Evolutionary conservation across 768 basidiomycete genomes (phyloP).

Genomic region (Lactarius trivialis): DNA sequence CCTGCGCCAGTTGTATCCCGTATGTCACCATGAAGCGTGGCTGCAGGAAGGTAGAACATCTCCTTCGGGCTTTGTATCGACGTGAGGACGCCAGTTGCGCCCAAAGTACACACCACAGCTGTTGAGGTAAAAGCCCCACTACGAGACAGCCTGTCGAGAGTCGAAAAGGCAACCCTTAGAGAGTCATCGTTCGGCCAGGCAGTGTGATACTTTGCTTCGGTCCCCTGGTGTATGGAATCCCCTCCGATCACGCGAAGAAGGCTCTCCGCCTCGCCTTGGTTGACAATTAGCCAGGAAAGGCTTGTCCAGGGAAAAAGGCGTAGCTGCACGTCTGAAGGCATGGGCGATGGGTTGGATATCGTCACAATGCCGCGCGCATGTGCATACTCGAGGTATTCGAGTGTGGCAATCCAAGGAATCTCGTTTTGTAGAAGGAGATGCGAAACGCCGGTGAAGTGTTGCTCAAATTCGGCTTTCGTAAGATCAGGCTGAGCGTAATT

Average conservation of each 20-base stretch:
- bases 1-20: slow-evolving; percentile 58
- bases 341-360: slow-evolving; percentile 54
- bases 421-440: slow-evolving; percentile 59
- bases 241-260: slow-evolving; percentile 20
- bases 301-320: slow-evolving; percentile 42
- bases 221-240: background rate
- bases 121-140: slow-evolving; percentile 26
- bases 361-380: slow-evolving; percentile 25
- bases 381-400: slow-evolving; percentile 29
- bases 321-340: slow-evolving; percentile 39
- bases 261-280: slow-evolving; percentile 42
- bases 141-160: slow-evolving; percentile 22
- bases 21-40: slow-evolving; percentile 34
- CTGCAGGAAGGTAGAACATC: slow-evolving; percentile 40
- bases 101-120: slow-evolving; percentile 53
- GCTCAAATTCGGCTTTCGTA: slow-evolving; percentile 19
- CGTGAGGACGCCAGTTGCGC: slow-evolving; percentile 44
- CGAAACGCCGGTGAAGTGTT: slow-evolving; percentile 34
- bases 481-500: slow-evolving; percentile 41
- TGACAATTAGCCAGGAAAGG: slow-evolving; percentile 51
- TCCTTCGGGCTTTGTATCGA: slow-evolving; percentile 31
- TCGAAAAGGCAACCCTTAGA: slow-evolving; percentile 24
- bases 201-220: background rate
- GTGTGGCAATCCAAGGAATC: slow-evolving; percentile 40
- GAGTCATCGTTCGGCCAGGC: slow-evolving; percentile 11